Evolutionary conservation across 768 basidiomycete species (phyloP).

Genomic region (Fistulinella prunicolor): DNA sequence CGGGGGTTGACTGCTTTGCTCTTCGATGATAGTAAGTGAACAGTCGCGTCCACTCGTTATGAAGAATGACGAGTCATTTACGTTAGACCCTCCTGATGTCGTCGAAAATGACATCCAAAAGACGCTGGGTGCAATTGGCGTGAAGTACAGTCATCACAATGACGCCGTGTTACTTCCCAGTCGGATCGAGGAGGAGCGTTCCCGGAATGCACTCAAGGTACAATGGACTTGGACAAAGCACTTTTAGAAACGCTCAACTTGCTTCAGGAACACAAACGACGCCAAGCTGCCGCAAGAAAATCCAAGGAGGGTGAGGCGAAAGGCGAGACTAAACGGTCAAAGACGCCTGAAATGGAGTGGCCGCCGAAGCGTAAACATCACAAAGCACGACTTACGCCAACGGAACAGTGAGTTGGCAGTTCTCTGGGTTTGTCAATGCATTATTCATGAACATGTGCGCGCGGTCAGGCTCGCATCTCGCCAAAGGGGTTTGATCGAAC

Average conservation of each 20-base stretch:
- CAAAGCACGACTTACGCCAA: slow-evolving; percentile 41
- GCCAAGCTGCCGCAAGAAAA: slow-evolving; percentile 23
- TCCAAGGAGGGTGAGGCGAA: slow-evolving; percentile 10
- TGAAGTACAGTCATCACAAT: slow-evolving; percentile 73
- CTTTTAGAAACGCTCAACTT: slow-evolving; percentile 5
- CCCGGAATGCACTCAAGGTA: slow-evolving; percentile 53
- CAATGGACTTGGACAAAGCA: background rate
- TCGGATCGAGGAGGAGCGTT: slow-evolving; percentile 63
- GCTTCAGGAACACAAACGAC: slow-evolving; percentile 27
- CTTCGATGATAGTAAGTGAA: slow-evolving; percentile 60
- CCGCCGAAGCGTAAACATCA: slow-evolving; percentile 65
- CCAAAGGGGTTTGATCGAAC: slow-evolving; percentile 57
- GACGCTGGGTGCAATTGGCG: slow-evolving; percentile 57
- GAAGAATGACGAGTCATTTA: background rate
- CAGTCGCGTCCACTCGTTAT: background rate
- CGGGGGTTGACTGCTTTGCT: slow-evolving; percentile 63
- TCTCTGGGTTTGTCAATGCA: background rate
- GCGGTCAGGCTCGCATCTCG: slow-evolving; percentile 56
- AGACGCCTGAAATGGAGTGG: slow-evolving; percentile 49
- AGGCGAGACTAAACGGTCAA: slow-evolving; percentile 14
- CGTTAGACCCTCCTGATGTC: slow-evolving; percentile 38
- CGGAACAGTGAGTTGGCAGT: slow-evolving; percentile 45
- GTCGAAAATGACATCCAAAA: slow-evolving; percentile 50
- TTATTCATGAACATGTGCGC: background rate
- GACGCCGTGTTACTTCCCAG: slow-evolving; percentile 67